A percentile compares a stretch with the other conserved stretches of the same genome.
phyloP scores from a whole-genome alignment of 208 protist genomes.

The Leishmania aethiopica region DNA sequence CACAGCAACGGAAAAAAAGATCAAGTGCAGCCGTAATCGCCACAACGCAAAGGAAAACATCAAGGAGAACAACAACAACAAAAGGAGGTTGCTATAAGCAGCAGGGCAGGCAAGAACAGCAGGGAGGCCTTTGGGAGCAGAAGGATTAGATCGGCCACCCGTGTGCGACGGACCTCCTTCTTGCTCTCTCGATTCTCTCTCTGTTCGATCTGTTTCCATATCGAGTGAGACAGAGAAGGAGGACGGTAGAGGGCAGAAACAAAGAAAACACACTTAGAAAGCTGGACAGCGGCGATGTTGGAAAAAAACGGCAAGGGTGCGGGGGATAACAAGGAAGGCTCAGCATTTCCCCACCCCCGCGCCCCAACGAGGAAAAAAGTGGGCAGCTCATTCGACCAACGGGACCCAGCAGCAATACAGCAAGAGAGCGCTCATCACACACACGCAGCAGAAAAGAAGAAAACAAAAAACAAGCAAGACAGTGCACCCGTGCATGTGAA shows the following conservation, averaged over 20 bases:
- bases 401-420: background rate
- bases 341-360: too few relatives aligned
- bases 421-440: background rate
- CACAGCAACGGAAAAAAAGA: background rate
- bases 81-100: background rate
- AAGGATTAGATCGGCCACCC: background rate
- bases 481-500: background rate
- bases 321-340: too few relatives aligned
- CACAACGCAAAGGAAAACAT: background rate
- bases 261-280: background rate
- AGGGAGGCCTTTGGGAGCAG: background rate
- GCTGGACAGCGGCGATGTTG: background rate
- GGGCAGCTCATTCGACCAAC: background rate
- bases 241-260: background rate
- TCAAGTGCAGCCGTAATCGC: too few relatives aligned
- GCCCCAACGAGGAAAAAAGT: background rate
- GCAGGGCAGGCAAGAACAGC: background rate
- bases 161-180: background rate
- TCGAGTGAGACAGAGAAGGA: background rate
- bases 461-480: background rate
- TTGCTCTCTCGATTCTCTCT: background rate
- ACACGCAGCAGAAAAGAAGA: background rate
- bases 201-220: background rate
- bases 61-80: background rate
- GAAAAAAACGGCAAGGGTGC: background rate